Evolutionary conservation across 768 basidiomycete species (phyloP), one percentile per base, ranked within the genome.

Genomic region (Pleurotus tuber-regium): DNA sequence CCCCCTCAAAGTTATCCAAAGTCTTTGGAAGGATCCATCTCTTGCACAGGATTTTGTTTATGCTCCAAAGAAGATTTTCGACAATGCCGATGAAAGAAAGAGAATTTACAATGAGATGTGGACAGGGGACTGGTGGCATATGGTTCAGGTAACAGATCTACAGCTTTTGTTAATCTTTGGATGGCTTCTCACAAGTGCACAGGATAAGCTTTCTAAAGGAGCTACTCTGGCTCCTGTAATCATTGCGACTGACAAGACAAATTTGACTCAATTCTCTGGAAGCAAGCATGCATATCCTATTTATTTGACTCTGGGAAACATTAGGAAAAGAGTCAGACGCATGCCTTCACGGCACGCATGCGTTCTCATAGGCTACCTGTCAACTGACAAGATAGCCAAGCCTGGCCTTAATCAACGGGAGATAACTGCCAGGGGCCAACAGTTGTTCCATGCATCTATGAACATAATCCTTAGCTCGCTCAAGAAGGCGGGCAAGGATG

Each of bases 241-340:
- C 9, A 51, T 78, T 1, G 61, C 72, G 0, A 68, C 70, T 0
- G 73, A 74, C 60, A 73, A 73, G 52, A 66, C 71, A 26, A 38
- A 59, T 50, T 54, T 77, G n/a, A 56, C 64, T 12, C 52, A 57
- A 5, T 71, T 74, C 40, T 55, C 62, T 5, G 66, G 72, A 0
- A 63, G 70, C 44, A 72, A 74, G 54, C 39, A 55, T n/a, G 70
- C 70, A 3, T 76, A 70, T 55, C 74, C 74, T 0, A 68, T 79
- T 0, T 79, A 79, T 55, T 51, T 76, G 0, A 71, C 73, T 1
- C 61, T 76, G 25, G 75, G 72, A 0, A 75, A 75, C 33, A 61
- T 76, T 10, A 55, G 61, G 0, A 73, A 72, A 38, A 46, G 57
- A 2, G 52, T 70, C 1, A 58, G 70, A 0, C 57, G 67, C 0